Conservation (phyloP, 2,329 filamentous ascomycete species). For the Fusarium torreyae region DNA sequence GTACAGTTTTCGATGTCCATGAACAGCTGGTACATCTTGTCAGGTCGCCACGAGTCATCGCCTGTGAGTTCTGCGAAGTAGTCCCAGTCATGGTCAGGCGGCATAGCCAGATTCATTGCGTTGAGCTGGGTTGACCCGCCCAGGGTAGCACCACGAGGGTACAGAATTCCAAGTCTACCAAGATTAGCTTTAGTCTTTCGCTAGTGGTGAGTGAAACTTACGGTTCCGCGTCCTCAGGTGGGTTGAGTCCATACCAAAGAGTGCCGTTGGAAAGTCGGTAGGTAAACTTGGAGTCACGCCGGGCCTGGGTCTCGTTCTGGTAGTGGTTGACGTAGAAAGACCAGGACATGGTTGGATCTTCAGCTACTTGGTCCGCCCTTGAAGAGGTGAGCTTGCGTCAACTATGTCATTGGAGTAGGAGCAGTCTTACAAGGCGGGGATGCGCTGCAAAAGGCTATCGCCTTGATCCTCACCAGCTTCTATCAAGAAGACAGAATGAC, state of each 20-base stretch:
- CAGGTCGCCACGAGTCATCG: conserved; percentile 59
- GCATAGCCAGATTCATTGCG: conserved; percentile 40
- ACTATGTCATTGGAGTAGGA: not conserved
- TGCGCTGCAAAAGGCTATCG: conserved; percentile 25
- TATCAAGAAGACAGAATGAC: conserved; percentile 69
- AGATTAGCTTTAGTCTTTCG: rapidly evolving
- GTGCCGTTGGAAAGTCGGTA: conserved; percentile 41
- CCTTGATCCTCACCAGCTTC: conserved; percentile 71
- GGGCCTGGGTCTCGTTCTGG: conserved; percentile 44
- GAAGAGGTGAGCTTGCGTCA: not conserved
- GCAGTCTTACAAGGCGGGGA: not conserved
- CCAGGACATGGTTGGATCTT: conserved; percentile 58
- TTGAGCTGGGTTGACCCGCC: conserved; percentile 41
- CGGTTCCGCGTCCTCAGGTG: conserved; percentile 51
- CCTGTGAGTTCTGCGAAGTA: conserved; percentile 59
- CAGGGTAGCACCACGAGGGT: conserved; percentile 43
- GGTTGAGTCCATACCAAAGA: conserved; percentile 47
- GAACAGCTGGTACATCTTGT: conserved; percentile 60
- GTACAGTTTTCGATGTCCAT: conserved; percentile 60
- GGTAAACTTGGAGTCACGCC: conserved; percentile 41
- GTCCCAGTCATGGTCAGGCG: conserved; percentile 47
- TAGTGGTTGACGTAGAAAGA: conserved; percentile 75
- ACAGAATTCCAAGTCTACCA: conserved; percentile 29
- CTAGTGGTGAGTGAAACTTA: not conserved
- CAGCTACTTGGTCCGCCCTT: conserved; percentile 25